These are phyloP conservation scores for Acanthamoeba royreba DNA, from an alignment of 208 protist genomes.

Conservation along the genomic window DNA sequence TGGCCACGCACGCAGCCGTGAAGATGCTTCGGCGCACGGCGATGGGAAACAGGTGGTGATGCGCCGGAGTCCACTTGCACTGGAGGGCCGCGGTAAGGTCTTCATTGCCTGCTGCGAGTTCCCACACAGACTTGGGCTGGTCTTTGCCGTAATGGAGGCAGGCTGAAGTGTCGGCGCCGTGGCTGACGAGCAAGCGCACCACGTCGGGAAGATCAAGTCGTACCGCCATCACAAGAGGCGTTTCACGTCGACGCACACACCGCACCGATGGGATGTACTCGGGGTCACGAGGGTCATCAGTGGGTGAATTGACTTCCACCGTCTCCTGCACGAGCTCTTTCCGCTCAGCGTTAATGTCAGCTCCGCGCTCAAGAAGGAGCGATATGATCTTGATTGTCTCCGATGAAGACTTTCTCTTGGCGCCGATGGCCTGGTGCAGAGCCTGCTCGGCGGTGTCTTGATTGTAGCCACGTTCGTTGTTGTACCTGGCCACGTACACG, in stretches of 20 bases:
- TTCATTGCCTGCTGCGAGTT: not conserved
- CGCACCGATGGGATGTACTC: not conserved
- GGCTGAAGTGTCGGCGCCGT: not conserved
- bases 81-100: not conserved
- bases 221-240: not conserved
- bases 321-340: not conserved
- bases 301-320: not conserved
- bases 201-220: not conserved
- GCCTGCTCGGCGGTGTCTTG: not conserved
- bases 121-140: not conserved
- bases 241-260: not conserved
- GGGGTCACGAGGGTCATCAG: not conserved
- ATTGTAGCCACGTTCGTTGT: slow-evolving; percentile 3
- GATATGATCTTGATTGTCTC: not conserved
- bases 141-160: not conserved
- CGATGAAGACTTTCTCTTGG: not conserved
- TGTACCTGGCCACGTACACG: not conserved
- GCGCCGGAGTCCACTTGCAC: not conserved
- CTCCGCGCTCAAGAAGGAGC: not conserved
- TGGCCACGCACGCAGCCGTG: not conserved
- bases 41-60: not conserved
- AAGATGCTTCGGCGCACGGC: not conserved
- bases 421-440: not conserved
- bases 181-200: not conserved
- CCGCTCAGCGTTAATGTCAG: not conserved